Evolutionary conservation across 495 filamentous ascomycete species (phyloP), one percentile per base, ranked within the genome.

Genomic region (Symbiotaphrina buchneri): DNA sequence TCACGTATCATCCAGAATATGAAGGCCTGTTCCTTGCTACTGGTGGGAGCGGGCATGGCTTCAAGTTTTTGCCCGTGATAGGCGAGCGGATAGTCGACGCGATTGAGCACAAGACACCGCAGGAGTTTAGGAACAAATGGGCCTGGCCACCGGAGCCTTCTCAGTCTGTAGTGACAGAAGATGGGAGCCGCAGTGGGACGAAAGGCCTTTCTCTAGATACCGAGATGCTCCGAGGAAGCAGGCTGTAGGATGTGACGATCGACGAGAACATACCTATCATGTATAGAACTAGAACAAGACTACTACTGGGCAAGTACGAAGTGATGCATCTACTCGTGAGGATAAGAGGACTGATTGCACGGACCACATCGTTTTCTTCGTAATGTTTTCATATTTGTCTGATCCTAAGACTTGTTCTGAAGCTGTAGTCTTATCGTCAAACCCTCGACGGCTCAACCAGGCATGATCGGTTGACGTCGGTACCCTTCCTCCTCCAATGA

Each of bases 1-100:
- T 91, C 34, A 62, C 68, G 33, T 78, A 76, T 38, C 77, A 87
- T 38, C 81, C 81, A 0, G 43, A 48, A 6, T 65, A 67, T 45
- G 41, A 58, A 16, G 62, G 65, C 8, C 52, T 92, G 13, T 83
- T 92, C 48, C 43, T 94, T 10, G 74, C 79, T 1, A 85, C 77
- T 0, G 83, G 83, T 10, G 83, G 77, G 10, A 79, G 71, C 41
- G 83, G 83, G 2, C 84, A 94, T 47, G 83, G 48, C 3, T 92
- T 74, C 55, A 92, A 92, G 47, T 92, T 92, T 47, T 49, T 91
- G 47, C 83, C 83, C 2, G 70, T 91, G 10, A 48, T 92, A 8
- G 83, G 84, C 10, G 74, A 78, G 32, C 70, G 70, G 44, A 60
- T 91, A 26, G 71, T 72, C 8, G 71, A 80, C 41, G 63, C 66